These are phyloP conservation scores for Gentiana macrophylla DNA, from an alignment of 257 asterid genomes.

Conservation along the genomic window DNA sequence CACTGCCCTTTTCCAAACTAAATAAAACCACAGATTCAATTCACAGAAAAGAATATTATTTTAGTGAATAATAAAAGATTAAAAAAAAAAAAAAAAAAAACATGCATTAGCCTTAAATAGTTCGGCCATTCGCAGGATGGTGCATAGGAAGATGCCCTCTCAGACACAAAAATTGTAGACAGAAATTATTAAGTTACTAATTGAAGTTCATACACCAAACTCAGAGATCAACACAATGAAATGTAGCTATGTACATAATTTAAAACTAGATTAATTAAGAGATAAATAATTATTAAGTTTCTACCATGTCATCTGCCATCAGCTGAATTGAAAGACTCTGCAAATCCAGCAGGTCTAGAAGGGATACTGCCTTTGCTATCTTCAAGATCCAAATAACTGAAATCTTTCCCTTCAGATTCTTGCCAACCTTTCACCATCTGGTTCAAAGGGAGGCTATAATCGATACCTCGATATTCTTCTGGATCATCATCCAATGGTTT, in stretches of 20 bases:
- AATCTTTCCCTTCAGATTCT: conserved; percentile 62
- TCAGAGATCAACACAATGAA: not conserved
- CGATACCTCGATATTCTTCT: conserved; percentile 77
- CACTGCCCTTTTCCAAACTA: too few species aligned
- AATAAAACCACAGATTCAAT: too few species aligned
- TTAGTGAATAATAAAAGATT: too few species aligned
- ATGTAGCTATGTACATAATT: conserved; percentile 14
- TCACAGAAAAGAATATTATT: too few species aligned
- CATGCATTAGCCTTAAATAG: too few species aligned
- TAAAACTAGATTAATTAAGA: not conserved
- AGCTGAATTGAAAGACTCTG: conserved; percentile 76
- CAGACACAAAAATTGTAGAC: too few species aligned
- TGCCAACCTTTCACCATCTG: conserved; percentile 97
- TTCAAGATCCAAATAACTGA: conserved; percentile 49
- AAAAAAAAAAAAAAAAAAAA: too few species aligned
- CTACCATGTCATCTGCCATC: conserved; percentile 54
- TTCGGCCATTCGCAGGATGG: too few species aligned
- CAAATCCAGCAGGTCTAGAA: conserved; percentile 75
- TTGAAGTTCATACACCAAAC: conserved; percentile 6
- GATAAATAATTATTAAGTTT: too few species aligned
- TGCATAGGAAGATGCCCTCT: too few species aligned
- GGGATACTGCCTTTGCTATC: conserved; percentile 92
- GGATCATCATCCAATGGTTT: conserved; percentile 53
- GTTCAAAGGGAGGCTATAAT: conserved; percentile 82
- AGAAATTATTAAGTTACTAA: not conserved